Evolutionary conservation across 129 eudicot genomes (phyloP), one percentile per base, ranked within the genome.

Genomic region (Cynara cardunculus): DNA sequence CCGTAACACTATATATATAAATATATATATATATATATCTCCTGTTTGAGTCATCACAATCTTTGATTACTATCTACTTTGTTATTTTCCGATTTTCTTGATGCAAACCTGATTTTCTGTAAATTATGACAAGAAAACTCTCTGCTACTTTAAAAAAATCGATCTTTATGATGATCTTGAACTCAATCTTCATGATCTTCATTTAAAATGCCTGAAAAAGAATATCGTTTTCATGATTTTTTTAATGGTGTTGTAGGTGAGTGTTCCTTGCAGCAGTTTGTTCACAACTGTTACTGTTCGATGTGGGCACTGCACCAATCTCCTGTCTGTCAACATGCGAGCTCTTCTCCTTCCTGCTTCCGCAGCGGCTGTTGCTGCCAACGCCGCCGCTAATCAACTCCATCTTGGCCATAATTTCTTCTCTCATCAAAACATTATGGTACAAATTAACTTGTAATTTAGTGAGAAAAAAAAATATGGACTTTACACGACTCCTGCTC

Each of bases 231-330:
- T 13, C 25, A 24, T 46, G 14, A 39, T 41, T 27, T 5, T 41
- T 21, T 2, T 73, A 16, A 18, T 26, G 80, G 46, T 72, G 62
- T 79, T 84, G 79, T 46, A 96, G 99, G 99, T 96, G 93, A 92
- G 99, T 76, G 99, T 96, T 22, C 99, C 99, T 74, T 82, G 92
- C 88, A 85, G 89, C 34, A 92, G 95, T 86, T 87, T 96, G 92
- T 88, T 85, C 92, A 88, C 89, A 77, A 96, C 92, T 5, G 99
- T 96, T 26, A 96, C 98, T 6, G 99, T 96, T 64, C 81, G 97
- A 88, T 96, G 99, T 70, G 99, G 99, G 19, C 97, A 96, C 87
- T 96, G 99, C 90, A 80, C 91, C 62, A 89, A 91, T 82, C 92
- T 90, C 49, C 84, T 96, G 78, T 88, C 92, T 8, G 95, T 91